Evolutionary conservation across 345 rosid genomes (phyloP).

Genomic region (Acer campestre): DNA sequence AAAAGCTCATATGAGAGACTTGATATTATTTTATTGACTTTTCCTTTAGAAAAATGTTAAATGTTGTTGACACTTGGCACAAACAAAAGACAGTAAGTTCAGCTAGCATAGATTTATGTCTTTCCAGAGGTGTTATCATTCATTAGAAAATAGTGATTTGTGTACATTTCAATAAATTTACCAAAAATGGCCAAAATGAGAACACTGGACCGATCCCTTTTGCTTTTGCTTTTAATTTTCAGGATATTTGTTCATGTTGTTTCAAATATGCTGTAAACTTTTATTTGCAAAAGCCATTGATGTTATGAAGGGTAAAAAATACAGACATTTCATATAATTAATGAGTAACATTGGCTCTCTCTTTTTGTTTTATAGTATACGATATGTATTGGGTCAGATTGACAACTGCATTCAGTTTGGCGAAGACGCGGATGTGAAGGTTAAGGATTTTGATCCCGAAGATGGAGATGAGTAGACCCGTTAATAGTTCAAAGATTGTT

Average conservation of each 20-base stretch:
- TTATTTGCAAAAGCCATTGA: not conserved
- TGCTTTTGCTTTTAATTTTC: not conserved
- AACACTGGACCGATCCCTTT: not conserved
- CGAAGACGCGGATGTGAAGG: slow-evolving; percentile 93
- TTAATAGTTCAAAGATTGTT: not conserved
- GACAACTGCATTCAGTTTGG: slow-evolving; percentile 72
- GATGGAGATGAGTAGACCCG: slow-evolving; percentile 45
- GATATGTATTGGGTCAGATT: slow-evolving; percentile 72
- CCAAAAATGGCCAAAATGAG: not conserved
- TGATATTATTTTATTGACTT: not conserved
- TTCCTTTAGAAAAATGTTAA: not conserved
- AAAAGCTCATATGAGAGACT: not conserved
- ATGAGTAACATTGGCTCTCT: not conserved
- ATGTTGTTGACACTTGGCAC: not conserved
- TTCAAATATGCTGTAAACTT: not conserved
- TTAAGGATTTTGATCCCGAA: slow-evolving; percentile 71
- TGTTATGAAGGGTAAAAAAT: not conserved
- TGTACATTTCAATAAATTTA: not conserved
- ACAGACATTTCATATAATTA: not conserved
- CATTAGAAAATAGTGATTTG: not conserved
- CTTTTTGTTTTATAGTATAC: slow-evolving; percentile 52
- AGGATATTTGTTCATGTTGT: not conserved
- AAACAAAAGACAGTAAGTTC: not conserved
- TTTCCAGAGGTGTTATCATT: not conserved
- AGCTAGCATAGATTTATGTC: not conserved